Evolutionary conservation across 2,329 filamentous ascomycete species (phyloP), one percentile per base, ranked within the genome.

Genomic region (Thyridium curvatum): DNA sequence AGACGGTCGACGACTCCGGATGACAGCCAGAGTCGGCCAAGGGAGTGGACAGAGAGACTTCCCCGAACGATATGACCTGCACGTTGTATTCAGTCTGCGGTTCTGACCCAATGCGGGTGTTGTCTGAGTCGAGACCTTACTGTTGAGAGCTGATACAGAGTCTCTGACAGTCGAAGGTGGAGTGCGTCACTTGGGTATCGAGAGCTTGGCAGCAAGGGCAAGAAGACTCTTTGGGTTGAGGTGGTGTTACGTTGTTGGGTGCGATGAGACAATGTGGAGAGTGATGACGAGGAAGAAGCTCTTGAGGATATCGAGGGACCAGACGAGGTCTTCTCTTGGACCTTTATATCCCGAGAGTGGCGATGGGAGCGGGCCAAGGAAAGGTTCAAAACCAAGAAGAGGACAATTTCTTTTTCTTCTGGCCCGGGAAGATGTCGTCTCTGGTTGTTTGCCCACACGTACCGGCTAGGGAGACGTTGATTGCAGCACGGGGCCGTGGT

Each of bases 401-500:
- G 12, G 12, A 14, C 30, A 37, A 29, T 4, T 13, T 26, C 34
- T 30, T 12, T 36, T 30, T 18, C 16, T 15, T 14, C 28, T 18
- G 9, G 18, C 21, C 21, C 21, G 6, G 21, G 21, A 6, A 26
- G 21, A 10, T 26, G 6, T 26, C 21, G 21, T 6, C 21, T 26
- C 21, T 26, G 21, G 13, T 40, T 47, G 51, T 52, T 52, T 53
- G 51, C 46, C 38, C 47, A 48, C 44, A 41, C 26, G 40, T 41
- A 45, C 42, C 40, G 41, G 43, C 31, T 31, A 39, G 45, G 50
- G 46, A 41, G 48, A 37, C 37, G 40, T 40, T 47, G 44, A 48
- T 44, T 46, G 45, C 44, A 46, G 41, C 43, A 42, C 43, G 21
- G 10, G 45, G 47, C 41, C 39, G 41, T 39, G 30, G 44, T 42